phyloP scores from a whole-genome alignment of 2,329 filamentous ascomycete genomes.

The Coniosporium uncinatum region DNA sequence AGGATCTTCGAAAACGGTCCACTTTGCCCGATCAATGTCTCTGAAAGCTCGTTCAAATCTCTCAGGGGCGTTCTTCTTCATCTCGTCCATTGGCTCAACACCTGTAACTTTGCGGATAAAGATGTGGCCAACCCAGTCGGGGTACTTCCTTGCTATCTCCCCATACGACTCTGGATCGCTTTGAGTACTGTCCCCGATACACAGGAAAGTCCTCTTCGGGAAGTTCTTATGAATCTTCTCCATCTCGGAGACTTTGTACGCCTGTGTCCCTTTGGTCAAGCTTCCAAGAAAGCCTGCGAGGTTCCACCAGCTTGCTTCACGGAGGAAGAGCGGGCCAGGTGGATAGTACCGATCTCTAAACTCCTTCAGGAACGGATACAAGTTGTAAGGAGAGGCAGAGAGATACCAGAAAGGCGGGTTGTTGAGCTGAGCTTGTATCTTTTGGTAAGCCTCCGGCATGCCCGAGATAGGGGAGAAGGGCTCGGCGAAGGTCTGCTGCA shows the following conservation, averaged over 20 bases:
- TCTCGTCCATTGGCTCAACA: conserved; percentile 64
- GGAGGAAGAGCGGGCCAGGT: conserved; percentile 74
- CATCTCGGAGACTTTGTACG: conserved; percentile 82
- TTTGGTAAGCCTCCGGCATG: conserved; percentile 80
- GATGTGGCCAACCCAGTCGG: conserved; percentile 77
- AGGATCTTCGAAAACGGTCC: conserved; percentile 81
- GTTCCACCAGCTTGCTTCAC: conserved; percentile 84
- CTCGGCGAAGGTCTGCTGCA: conserved; percentile 79
- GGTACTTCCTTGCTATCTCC: conserved; percentile 63
- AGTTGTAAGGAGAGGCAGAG: conserved; percentile 89
- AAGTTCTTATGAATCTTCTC: conserved; percentile 74
- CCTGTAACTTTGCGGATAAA: conserved; percentile 82
- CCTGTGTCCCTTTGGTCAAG: conserved; percentile 73
- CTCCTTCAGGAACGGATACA: conserved; percentile 78
- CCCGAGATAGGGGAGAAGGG: conserved; percentile 64
- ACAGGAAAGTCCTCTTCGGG: conserved; percentile 72
- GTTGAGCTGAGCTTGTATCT: conserved; percentile 49
- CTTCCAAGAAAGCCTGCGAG: conserved; percentile 73
- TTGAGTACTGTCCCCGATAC: conserved; percentile 88
- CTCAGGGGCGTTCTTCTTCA: conserved; percentile 59
- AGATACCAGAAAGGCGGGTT: conserved; percentile 86
- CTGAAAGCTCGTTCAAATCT: conserved; percentile 83
- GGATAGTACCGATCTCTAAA: conserved; percentile 72
- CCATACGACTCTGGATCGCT: conserved; percentile 88
- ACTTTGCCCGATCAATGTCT: conserved; percentile 61